Base-by-base conservation (phyloP, 2,329 filamentous ascomycete genomes). In the Colletotrichum sp. region DNA sequence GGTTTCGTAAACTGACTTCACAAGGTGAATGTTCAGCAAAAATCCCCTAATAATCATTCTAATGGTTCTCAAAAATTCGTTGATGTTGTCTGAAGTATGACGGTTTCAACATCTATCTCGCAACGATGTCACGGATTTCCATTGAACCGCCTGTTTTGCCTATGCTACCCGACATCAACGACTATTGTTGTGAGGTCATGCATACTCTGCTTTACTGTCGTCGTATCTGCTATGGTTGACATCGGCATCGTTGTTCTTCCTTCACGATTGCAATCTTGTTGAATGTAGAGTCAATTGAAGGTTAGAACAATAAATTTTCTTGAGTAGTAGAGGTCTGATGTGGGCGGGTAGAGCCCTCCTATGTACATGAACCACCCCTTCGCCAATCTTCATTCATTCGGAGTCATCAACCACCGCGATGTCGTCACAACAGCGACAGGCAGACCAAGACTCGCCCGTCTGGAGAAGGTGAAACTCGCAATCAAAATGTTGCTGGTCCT, bases 141-240 rank as follows among this genome's bases (percentile, higher is more conserved):
- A 43, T n/a, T 0, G 18, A 2, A 43, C 38, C 0, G 0, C 16
- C 38, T 43, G 18, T 0, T 48, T 21, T 21, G 18, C n/a, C 0
- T 1, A 48, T 48, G 43, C 0, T 5, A 38, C 10, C 30, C 30
- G 7, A 8, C 8, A 48, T 6, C n/a, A 48, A 0, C 43, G 7
- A 0, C 43, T 0, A 21, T 48, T 48, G 5, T 0, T 21, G 0
- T 48, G 10, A 10, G 43, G 0, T 48, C 43, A 48, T 48, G n/a
- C 43, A n/a, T 48, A 21, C 3, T 21, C 1, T 21, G n/a, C 6
- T 12, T 48, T 8, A 48, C 10, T 48, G 9, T 48, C 43, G 6
- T 48, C 10, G 18, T 21, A 12, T 48, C 43, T 43, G 18, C 1
- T 1, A 10, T 43, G 38, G 18, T n/a, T 6, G 38, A n/a, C 5